phyloP scores from a whole-genome alignment of 768 basidiomycete species.

The Suillus lakei region DNA sequence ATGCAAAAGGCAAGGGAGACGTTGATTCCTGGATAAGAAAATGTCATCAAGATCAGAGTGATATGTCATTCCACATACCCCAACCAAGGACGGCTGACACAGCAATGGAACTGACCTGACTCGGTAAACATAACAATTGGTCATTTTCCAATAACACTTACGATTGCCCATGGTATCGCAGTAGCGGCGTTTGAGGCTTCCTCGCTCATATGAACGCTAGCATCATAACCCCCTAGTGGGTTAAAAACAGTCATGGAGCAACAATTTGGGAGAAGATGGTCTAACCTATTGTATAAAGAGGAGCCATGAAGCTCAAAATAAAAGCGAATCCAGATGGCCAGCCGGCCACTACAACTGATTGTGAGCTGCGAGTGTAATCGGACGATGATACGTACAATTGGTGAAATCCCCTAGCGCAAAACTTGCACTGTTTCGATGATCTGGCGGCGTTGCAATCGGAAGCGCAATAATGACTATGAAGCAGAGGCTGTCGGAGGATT shows the following conservation, averaged over 20 bases:
- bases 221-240: background rate
- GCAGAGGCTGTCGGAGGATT: background rate
- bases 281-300: constrained; percentile 1
- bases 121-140: background rate
- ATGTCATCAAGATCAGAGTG: background rate
- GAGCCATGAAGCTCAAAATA: background rate
- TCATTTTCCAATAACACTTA: background rate
- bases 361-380: background rate
- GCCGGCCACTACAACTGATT: background rate
- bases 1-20: background rate
- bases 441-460: constrained; percentile 33
- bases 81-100: background rate
- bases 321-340: background rate
- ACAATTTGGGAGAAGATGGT: background rate
- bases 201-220: background rate
- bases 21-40: background rate
- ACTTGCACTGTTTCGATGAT: constrained; percentile 34
- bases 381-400: constrained; percentile 29
- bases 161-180: background rate
- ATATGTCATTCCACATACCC: background rate
- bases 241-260: background rate
- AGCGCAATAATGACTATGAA: constrained; percentile 44
- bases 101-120: background rate
- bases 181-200: background rate
- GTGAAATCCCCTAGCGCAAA: constrained; percentile 43